phyloP scores from a whole-genome alignment of 1,284 basidiomycete species.

The Puccinia hordei region DNA sequence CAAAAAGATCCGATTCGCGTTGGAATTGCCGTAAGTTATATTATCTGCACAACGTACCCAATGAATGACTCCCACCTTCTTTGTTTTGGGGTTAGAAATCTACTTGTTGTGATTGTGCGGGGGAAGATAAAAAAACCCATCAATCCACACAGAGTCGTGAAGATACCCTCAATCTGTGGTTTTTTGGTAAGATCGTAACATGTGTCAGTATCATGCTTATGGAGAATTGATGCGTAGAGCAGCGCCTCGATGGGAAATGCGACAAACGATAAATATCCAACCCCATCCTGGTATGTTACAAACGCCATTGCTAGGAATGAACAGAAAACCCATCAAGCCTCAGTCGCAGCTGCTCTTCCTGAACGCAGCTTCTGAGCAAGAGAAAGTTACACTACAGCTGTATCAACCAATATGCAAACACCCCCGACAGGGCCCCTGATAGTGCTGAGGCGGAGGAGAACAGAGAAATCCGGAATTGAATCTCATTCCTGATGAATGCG shows the following conservation, averaged over 20 bases:
- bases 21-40: neutral
- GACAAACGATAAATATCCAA: conserved; percentile 49
- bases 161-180: conserved; percentile 39
- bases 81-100: conserved; percentile 30
- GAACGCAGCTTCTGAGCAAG: neutral
- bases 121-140: conserved; percentile 39
- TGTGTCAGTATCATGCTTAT: neutral
- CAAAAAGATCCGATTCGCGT: neutral
- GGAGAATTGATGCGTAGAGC: neutral
- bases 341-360: neutral
- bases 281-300: conserved; percentile 39
- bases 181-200: neutral
- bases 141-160: conserved; percentile 35
- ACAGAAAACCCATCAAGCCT: neutral
- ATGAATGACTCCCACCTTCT: conserved; percentile 20
- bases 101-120: neutral
- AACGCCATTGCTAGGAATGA: conserved; percentile 11
- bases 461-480: conserved; percentile 43
- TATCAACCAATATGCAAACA: conserved; percentile 45
- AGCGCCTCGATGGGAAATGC: neutral
- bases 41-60: neutral
- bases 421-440: conserved; percentile 41
- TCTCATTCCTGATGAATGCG: conserved; percentile 11
- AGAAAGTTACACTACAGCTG: conserved; percentile 12
- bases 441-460: conserved; percentile 45